phyloP scores from a whole-genome alignment of 1,284 basidiomycete genomes.

The Erythrobasidium hasegawianum region DNA sequence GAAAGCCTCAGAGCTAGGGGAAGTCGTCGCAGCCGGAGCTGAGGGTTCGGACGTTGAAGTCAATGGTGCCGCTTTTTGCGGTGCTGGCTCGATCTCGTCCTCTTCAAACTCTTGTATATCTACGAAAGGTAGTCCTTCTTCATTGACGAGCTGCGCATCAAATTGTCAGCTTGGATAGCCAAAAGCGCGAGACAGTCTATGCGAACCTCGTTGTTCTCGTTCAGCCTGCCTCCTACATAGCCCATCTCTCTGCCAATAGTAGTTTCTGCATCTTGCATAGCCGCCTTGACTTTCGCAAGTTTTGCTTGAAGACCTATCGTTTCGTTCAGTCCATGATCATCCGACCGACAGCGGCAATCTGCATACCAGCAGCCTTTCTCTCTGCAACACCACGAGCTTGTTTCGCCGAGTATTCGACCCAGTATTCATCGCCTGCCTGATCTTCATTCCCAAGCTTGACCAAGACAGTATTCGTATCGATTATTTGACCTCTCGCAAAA shows the following conservation, averaged over 20 bases:
- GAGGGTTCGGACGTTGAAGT: neutral
- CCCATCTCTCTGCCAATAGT: constrained; percentile 28
- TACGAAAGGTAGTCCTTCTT: constrained; percentile 32
- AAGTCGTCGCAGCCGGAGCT: neutral
- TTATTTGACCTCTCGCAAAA: constrained; percentile 9
- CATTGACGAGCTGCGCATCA: constrained; percentile 17
- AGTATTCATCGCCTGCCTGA: neutral
- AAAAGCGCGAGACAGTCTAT: neutral
- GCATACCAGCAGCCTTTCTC: constrained; percentile 12
- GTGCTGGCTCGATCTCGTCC: constrained; percentile 1
- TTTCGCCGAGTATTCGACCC: constrained; percentile 31
- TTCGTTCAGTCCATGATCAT: neutral
- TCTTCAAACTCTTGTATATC: constrained; percentile 34
- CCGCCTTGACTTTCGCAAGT: constrained; percentile 10
- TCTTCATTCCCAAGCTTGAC: neutral
- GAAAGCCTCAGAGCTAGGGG: neutral
- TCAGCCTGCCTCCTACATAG: constrained; percentile 17
- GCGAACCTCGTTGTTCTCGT: constrained; percentile 28
- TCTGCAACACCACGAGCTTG: constrained; percentile 22
- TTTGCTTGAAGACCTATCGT: constrained; percentile 5
- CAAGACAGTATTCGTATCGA: constrained; percentile 24
- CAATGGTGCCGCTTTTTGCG: neutral
- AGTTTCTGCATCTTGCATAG: constrained; percentile 19
- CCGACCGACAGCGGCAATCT: too few species aligned
- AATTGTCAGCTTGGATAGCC: neutral